Base-by-base conservation (phyloP, 768 basidiomycete species). In the Lactarius evosmus region DNA sequence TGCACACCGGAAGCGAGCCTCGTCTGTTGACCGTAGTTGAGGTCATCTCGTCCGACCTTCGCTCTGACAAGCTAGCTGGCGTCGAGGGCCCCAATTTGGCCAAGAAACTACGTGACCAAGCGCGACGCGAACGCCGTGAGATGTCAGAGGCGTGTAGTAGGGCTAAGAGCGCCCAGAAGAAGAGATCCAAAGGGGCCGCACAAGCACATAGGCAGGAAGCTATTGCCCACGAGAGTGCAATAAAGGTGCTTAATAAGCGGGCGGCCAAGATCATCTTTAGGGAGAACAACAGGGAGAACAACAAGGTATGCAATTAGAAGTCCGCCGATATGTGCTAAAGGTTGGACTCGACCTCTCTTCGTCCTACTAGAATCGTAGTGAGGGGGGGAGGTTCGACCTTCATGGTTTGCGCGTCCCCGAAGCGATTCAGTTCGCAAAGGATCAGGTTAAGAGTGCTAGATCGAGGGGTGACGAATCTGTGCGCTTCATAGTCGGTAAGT, bases 401-500 rank as follows among this genome's bases (percentile, higher is more conserved):
- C 63, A 64, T 19, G 63, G 53, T 3, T 55, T 64, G 58, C 5
- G 19, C 16, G 58, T 64, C 11, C 0, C 7, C 9, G 63, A 64
- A 17, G 63, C 63, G 2, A 14, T 64, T 12, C 11, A 25, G 11
- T 27, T 25, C 7, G 52, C 44, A 27, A 50, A 19, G 33, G 34
- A n/a, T 34, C 27, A 50, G n/a, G 7, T 60, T 16, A 14, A 38
- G n/a, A 27, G 27, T 40, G 58, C 53, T 6, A 27, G 11, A 4
- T 17, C 4, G n/a, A 46, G 44, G 44, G 30, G 12, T 16, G 3
- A 55, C 17, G 22, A 12, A n/a, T 36, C 6, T 8, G 53, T 64
- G n/a, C 58, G n/a, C 27, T 64, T 64, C 58, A 64, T 64, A 27
- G 63, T 64, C 22, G 63, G 63, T 64, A 30, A 22, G 58, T 17